Conservation (phyloP, 2,329 filamentous ascomycete species). For the Aspergillus eucalypticola region DNA sequence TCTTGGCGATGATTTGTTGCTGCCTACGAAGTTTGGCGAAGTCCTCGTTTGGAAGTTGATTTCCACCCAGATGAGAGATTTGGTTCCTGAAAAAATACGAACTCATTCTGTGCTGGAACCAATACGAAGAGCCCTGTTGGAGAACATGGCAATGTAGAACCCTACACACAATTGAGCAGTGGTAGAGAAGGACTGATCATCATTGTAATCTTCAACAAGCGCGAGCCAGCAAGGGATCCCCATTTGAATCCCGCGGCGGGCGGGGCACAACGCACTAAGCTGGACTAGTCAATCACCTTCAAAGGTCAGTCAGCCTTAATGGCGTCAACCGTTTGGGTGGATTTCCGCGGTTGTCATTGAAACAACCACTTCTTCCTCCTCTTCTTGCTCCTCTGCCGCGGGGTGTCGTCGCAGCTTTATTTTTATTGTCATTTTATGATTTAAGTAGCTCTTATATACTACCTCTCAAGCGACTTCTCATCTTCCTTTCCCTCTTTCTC, state of each 20-base stretch:
- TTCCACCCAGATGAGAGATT: neutral
- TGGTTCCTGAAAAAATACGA: neutral
- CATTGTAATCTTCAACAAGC: no score
- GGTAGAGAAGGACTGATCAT: neutral
- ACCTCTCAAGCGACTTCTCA: slow-evolving; percentile 22
- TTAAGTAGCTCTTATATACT: neutral
- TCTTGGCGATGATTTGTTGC: slow-evolving; percentile 7
- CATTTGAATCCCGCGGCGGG: no score
- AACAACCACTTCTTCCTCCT: neutral
- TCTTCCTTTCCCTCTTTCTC: neutral
- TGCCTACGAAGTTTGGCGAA: slow-evolving; percentile 13
- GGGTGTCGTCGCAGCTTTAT: slow-evolving; percentile 19
- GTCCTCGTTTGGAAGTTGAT: neutral
- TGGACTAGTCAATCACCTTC: slow-evolving; percentile 20
- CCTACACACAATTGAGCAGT: neutral
- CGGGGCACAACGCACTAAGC: neutral
- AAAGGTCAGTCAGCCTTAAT: neutral
- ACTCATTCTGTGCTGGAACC: neutral
- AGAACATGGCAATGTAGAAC: neutral
- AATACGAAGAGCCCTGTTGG: neutral
- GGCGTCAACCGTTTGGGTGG: neutral
- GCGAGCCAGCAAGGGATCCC: neutral
- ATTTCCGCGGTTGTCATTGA: no score
- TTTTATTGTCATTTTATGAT: no score
- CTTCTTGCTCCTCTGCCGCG: neutral